Conservation (phyloP, 2,329 filamentous ascomycete genomes). For the Penicillium sp. region DNA sequence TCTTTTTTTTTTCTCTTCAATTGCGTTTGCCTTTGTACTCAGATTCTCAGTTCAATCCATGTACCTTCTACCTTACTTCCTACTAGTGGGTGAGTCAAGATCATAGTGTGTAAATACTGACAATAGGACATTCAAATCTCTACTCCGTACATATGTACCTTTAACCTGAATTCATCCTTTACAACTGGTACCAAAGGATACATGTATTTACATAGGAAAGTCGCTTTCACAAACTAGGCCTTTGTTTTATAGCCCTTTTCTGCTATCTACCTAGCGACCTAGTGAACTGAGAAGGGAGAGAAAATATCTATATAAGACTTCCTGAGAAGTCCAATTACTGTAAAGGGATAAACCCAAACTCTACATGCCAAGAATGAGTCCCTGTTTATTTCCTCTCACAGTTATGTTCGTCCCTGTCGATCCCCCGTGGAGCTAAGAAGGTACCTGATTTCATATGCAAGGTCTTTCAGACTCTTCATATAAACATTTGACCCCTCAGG, state of each 20-base stretch:
- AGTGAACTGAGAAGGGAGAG: no score
- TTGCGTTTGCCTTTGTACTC: constrained; percentile 16
- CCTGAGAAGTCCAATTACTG: no score
- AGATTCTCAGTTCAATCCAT: constrained; percentile 23
- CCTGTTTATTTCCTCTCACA: constrained; percentile 13
- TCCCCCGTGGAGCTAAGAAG: constrained; percentile 11
- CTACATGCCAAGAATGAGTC: not conserved
- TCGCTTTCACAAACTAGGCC: no score
- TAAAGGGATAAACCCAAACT: not conserved
- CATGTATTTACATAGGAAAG: no score
- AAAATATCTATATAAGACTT: no score
- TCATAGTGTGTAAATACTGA: not conserved
- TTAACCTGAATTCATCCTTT: not conserved
- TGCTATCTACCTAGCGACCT: no score
- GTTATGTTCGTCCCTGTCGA: constrained; percentile 19
- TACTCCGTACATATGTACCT: not conserved
- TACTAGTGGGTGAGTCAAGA: not conserved
- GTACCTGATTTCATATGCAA: not conserved
- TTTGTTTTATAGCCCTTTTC: no score
- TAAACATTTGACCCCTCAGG: not conserved
- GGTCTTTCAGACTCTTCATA: not conserved
- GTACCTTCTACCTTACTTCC: constrained; percentile 18
- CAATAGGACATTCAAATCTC: not conserved
- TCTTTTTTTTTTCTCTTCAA: constrained; percentile 1
- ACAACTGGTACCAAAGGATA: no score